phyloP scores from a whole-genome alignment of 352 stramenopile species.

The Globisporangium cylindrosporum region DNA sequence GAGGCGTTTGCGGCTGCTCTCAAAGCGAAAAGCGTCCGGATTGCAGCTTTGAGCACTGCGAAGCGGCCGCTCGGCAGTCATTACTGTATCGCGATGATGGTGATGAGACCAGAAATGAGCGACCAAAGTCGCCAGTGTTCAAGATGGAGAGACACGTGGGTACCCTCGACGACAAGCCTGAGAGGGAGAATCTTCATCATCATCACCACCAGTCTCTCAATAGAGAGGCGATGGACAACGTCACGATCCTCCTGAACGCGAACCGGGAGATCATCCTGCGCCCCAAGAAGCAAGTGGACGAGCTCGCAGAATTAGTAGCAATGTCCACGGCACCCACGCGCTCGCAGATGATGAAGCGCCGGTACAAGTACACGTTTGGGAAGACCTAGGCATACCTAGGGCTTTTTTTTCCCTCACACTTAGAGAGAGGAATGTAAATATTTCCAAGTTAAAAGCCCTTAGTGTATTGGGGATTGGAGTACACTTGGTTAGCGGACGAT shows the following conservation, averaged over 20 bases:
- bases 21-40: constrained; percentile 10
- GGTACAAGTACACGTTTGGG: constrained; percentile 46
- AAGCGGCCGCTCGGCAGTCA: constrained; percentile 6
- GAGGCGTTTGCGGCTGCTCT: constrained; percentile 2
- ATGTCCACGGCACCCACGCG: constrained; percentile 14
- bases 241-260: constrained; percentile 56
- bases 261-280: constrained; percentile 34
- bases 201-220: not conserved
- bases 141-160: constrained; percentile 7
- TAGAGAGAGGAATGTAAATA: not conserved
- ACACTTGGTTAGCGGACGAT: not conserved
- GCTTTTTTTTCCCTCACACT: not conserved
- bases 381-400: constrained; percentile 11
- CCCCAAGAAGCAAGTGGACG: constrained; percentile 26
- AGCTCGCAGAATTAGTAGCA: constrained; percentile 14
- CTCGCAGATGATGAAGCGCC: constrained; percentile 60
- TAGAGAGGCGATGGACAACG: constrained; percentile 18
- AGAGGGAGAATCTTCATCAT: too few species aligned
- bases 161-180: not conserved
- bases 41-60: constrained; percentile 7
- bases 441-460: not conserved
- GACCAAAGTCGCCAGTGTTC: constrained; percentile 10
- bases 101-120: not conserved
- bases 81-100: not conserved
- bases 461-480: not conserved